These are phyloP conservation scores for Phytophthora pisi DNA, from an alignment of 352 stramenopile species.

Conservation along the genomic window DNA sequence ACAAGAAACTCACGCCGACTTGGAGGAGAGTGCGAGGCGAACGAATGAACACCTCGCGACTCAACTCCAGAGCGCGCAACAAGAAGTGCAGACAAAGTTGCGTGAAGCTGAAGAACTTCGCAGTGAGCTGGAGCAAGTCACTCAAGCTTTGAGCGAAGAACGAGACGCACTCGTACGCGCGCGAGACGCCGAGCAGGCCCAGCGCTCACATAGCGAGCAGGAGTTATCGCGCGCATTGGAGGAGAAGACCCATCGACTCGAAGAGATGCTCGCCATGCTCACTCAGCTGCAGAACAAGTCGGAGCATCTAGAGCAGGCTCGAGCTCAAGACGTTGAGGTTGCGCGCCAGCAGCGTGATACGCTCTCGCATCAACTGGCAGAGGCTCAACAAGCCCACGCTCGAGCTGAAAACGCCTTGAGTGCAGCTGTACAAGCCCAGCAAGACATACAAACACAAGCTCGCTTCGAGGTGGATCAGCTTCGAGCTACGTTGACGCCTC, in stretches of 20 bases:
- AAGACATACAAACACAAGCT: conserved; percentile 26
- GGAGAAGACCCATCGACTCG: conserved; percentile 55
- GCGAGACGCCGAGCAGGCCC: conserved; percentile 36
- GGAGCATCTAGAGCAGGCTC: conserved; percentile 58
- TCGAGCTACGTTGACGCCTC: conserved; percentile 30
- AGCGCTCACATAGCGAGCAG: conserved; percentile 39
- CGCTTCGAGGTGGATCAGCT: conserved; percentile 33
- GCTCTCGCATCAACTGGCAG: conserved; percentile 22
- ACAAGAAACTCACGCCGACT: conserved; percentile 58
- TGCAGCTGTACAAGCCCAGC: conserved; percentile 25
- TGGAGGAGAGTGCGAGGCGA: conserved; percentile 39
- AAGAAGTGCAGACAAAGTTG: conserved; percentile 20
- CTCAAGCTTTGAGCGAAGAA: conserved; percentile 18
- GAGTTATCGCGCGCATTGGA: conserved; percentile 38
- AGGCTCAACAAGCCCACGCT: conserved; percentile 30
- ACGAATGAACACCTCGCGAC: conserved; percentile 42
- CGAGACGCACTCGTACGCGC: conserved; percentile 31
- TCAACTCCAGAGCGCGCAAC: conserved; percentile 37
- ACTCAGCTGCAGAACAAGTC: conserved; percentile 57
- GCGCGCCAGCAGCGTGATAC: conserved; percentile 29
- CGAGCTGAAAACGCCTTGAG: conserved; percentile 20
- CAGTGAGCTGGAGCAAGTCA: conserved; percentile 11
- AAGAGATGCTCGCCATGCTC: conserved; percentile 73
- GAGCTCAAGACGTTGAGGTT: conserved; percentile 44
- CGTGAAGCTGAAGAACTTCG: conserved; percentile 30